Base-by-base conservation (phyloP, 164 flowering plant genomes). In the Piper betle region DNA sequence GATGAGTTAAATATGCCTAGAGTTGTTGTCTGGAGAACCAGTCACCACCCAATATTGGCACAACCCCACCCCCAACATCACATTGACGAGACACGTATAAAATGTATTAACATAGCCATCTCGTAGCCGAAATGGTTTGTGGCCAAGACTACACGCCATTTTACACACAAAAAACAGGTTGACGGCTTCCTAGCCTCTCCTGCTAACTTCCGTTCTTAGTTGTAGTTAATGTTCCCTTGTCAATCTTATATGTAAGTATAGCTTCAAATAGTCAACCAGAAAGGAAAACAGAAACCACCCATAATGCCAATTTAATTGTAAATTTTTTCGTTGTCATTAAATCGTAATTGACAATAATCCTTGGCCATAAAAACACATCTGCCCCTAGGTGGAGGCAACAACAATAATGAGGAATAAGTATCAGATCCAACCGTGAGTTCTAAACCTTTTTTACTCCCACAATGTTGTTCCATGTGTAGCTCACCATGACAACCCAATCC, bases 401-500 rank as follows among this genome's bases (percentile, higher is more conserved):
- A 19, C 39, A 33, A 13, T 25, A 16, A 33, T 25, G 33, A 55
- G 15, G 58, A 25, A 55, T 0, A 4, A 25, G 37, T 55, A 11
- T 25, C 16, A 3, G 39, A 25, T 55, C 58, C 58, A 55, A 55
- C 15, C 16, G 33, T 55, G 3, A 55, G 4, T n/a, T 25, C 50
- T 10, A 46, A 55, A 6, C 4, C 25, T 55, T 9, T 55, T 25
- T 25, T 19, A 55, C 37, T 25, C 58, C 2, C 33, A 55, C 58
- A 10, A 33, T 25, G 37, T 33, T 55, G 13, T 38, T 58, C 37
- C 4, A 16, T 59, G 59, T 8, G n/a, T 17, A 20, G 48, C 71
- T 67, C 70, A 63, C 57, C 37, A 58, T 64, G 64, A 52, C 70
- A 67, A 39, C 70, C 52, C 46, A 60, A 63, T 42, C 74, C 74